phyloP scores from a whole-genome alignment of 2,329 filamentous ascomycete species.

The Calonectria hawksworthii region DNA sequence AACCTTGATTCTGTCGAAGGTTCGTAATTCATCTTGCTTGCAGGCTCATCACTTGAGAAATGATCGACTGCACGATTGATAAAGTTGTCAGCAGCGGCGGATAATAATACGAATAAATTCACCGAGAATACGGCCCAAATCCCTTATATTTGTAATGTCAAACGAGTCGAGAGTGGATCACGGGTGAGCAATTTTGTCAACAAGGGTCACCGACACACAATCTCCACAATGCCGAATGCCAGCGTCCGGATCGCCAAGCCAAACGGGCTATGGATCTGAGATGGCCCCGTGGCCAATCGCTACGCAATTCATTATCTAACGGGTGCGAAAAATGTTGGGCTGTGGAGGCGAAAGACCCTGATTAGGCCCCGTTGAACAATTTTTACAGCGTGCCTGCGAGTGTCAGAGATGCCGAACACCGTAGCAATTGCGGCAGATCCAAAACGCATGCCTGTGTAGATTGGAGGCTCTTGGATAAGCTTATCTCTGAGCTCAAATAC shows the following conservation, averaged over 20 bases:
- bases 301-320: not conserved
- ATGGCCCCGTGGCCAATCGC: not conserved
- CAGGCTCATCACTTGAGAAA: not conserved
- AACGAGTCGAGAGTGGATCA: not conserved
- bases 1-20: not conserved
- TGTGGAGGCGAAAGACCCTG: not conserved
- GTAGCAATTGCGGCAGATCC: not conserved
- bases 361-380: not conserved
- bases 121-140: not conserved
- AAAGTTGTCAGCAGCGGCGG: not conserved
- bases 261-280: not conserved
- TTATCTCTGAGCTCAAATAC: not conserved
- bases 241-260: not conserved
- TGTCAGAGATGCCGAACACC: not conserved
- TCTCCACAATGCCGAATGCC: conserved; percentile 16
- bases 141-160: not conserved
- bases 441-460: not conserved
- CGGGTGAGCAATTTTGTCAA: not conserved
- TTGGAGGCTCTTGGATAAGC: not conserved
- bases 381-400: not conserved
- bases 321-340: not conserved
- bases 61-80: not conserved
- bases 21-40: conserved; percentile 7
- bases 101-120: not conserved
- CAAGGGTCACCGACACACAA: not conserved